Conservation (phyloP, 805 yeast genomes). For the Hanseniaspora mollemarum region DNA sequence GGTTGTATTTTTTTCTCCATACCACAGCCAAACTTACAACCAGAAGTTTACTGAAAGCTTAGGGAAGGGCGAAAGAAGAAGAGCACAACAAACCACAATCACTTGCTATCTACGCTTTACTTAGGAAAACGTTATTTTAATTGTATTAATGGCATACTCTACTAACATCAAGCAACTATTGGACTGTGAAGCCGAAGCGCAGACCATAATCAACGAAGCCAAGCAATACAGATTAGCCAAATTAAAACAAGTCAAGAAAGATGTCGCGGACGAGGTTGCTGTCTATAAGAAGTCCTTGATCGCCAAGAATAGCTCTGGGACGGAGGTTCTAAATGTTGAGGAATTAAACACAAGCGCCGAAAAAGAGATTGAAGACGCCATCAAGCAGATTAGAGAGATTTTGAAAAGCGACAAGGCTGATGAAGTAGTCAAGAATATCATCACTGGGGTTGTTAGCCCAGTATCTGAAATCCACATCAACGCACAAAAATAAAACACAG, state of each 20-base stretch:
- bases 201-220: constrained; percentile 84
- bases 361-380: constrained; percentile 55
- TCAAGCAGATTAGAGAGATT: constrained; percentile 53
- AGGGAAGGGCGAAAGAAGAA: no score
- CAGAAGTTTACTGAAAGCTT: no score
- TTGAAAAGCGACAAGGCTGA: constrained; percentile 50
- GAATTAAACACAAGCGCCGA: constrained; percentile 61
- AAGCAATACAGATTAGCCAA: constrained; percentile 68
- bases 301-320: constrained; percentile 31
- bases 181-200: constrained; percentile 94
- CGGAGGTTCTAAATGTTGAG: constrained; percentile 68
- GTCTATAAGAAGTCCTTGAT: constrained; percentile 49
- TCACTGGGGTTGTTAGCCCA: constrained; percentile 38
- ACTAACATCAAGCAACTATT: constrained; percentile 21
- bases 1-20: no score
- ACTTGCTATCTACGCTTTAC: neutral
- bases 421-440: constrained; percentile 72
- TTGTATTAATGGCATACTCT: constrained; percentile 29
- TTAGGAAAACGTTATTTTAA: no score
- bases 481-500: constrained; percentile 31
- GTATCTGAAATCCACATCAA: constrained; percentile 74
- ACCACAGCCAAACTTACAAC: no score
- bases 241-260: constrained; percentile 86
- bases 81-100: neutral
- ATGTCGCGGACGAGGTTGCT: constrained; percentile 81